These are phyloP conservation scores for Dendrobium catenatum DNA, from an alignment of 106 monocot genomes.

Conservation along the genomic window DNA sequence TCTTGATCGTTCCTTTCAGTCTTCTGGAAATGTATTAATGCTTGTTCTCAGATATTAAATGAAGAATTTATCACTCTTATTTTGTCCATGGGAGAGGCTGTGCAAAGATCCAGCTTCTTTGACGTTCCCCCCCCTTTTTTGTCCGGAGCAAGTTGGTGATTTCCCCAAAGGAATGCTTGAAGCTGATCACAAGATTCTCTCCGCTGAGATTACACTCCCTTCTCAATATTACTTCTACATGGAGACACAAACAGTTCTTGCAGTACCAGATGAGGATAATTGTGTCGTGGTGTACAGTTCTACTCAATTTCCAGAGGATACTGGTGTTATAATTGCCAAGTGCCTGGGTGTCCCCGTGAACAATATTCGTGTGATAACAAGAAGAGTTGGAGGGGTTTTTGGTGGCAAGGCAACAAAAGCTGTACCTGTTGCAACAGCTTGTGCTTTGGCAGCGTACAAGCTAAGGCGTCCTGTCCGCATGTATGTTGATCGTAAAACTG, in stretches of 20 bases:
- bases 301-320: constrained; percentile 44
- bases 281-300: constrained; percentile 77
- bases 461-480: constrained; percentile 60
- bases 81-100: constrained; percentile 69
- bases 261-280: constrained; percentile 86
- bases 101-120: constrained; percentile 54
- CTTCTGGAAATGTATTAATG: no score
- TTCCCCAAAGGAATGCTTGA: constrained; percentile 51
- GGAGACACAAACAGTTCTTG: constrained; percentile 79
- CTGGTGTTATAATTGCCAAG: constrained; percentile 29
- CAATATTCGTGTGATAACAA: constrained; percentile 77
- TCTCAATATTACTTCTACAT: constrained; percentile 91
- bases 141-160: constrained; percentile 57
- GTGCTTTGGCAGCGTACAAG: constrained; percentile 79
- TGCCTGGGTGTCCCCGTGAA: constrained; percentile 72
- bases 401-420: constrained; percentile 66
- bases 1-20: no score
- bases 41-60: no score
- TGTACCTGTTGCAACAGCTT: constrained; percentile 65
- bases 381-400: constrained; percentile 90
- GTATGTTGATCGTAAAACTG: constrained; percentile 86
- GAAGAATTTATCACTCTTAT: no score
- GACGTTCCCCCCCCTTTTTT: constrained; percentile 31
- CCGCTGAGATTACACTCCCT: constrained; percentile 59
- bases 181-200: constrained; percentile 74